A percentile compares a stretch with the other conserved stretches of the same genome.
These are phyloP conservation scores for Cercospora sojina DNA, from an alignment of 2,329 filamentous ascomycete genomes.

Conservation along the genomic window DNA sequence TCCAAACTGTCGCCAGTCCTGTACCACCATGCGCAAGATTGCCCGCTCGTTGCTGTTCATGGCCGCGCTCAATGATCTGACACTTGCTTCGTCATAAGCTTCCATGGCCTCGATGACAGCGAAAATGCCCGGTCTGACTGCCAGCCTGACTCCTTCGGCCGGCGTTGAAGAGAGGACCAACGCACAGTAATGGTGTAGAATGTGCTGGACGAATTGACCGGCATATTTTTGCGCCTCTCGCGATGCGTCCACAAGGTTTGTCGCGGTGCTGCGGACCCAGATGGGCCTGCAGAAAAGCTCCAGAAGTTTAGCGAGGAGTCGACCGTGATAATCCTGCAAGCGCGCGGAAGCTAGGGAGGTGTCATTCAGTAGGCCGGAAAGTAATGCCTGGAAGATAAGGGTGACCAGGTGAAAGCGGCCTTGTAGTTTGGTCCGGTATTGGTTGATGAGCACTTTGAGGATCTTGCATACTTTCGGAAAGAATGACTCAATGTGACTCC, in stretches of 20 bases:
- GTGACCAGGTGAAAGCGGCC: slow-evolving; percentile 62
- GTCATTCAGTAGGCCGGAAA: slow-evolving; percentile 55
- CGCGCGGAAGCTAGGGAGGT: slow-evolving; percentile 23
- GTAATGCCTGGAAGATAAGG: slow-evolving; percentile 54
- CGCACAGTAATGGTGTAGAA: slow-evolving; percentile 58
- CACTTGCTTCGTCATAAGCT: slow-evolving; percentile 44
- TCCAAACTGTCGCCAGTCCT: slow-evolving; percentile 47
- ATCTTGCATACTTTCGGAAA: slow-evolving; percentile 57
- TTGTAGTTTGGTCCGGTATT: slow-evolving; percentile 58
- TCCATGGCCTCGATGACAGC: slow-evolving; percentile 54
- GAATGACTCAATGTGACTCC: slow-evolving; percentile 39
- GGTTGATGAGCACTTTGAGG: slow-evolving; percentile 53
- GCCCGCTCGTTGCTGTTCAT: slow-evolving; percentile 54
- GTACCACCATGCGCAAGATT: slow-evolving; percentile 54
- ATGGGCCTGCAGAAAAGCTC: slow-evolving; percentile 63
- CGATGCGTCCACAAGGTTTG: slow-evolving; percentile 57
- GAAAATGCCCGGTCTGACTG: slow-evolving; percentile 54
- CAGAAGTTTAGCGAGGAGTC: slow-evolving; percentile 55
- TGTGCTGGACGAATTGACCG: slow-evolving; percentile 57
- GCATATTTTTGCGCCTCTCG: slow-evolving; percentile 59
- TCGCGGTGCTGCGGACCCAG: slow-evolving; percentile 42
- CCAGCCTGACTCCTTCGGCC: slow-evolving; percentile 53
- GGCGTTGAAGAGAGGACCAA: slow-evolving; percentile 53
- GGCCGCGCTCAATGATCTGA: slow-evolving; percentile 53
- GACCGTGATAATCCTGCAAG: slow-evolving; percentile 44